phyloP scores from a whole-genome alignment of 2,329 filamentous ascomycete genomes.

The Ophiostoma pallidulum region DNA sequence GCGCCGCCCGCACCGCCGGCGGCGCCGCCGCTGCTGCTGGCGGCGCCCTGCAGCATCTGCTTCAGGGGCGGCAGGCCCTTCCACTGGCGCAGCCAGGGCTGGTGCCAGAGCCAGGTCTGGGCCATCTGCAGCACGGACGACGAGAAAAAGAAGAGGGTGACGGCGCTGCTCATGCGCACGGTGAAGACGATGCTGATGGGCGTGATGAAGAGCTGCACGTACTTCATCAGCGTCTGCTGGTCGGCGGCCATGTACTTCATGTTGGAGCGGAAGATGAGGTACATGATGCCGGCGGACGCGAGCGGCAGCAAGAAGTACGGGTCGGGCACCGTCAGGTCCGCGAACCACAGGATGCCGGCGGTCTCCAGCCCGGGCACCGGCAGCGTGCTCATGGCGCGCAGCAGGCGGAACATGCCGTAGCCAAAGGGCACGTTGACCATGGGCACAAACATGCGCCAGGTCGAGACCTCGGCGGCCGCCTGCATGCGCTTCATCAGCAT shows the following conservation, averaged over 20 bases:
- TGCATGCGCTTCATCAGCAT: slow-evolving; percentile 41
- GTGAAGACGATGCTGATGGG: slow-evolving; percentile 35
- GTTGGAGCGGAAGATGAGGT: slow-evolving; percentile 25
- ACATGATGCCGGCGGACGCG: slow-evolving; percentile 46
- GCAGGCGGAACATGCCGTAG: slow-evolving; percentile 69
- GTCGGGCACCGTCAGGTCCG: slow-evolving; percentile 65
- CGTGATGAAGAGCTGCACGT: slow-evolving; percentile 27
- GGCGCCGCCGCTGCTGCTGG: not conserved
- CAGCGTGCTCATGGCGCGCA: slow-evolving; percentile 63
- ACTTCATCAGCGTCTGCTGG: slow-evolving; percentile 26
- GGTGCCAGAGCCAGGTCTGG: slow-evolving; percentile 38
- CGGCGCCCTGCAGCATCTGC: slow-evolving; percentile 5
- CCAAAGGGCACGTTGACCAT: slow-evolving; percentile 57
- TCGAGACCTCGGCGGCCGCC: slow-evolving; percentile 43
- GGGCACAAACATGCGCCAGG: slow-evolving; percentile 42
- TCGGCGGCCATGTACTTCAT: slow-evolving; percentile 25
- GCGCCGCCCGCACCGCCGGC: not conserved
- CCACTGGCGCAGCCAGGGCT: slow-evolving; percentile 27
- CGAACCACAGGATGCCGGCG: slow-evolving; percentile 68
- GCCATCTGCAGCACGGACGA: slow-evolving; percentile 28
- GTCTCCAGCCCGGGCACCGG: slow-evolving; percentile 71
- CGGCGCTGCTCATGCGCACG: slow-evolving; percentile 32
- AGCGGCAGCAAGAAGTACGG: slow-evolving; percentile 69
- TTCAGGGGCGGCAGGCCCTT: slow-evolving; percentile 29
- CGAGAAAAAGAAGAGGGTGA: slow-evolving; percentile 55